Base-by-base conservation (phyloP, 1,284 basidiomycete genomes). In the Trichosporon coremiiforme region DNA sequence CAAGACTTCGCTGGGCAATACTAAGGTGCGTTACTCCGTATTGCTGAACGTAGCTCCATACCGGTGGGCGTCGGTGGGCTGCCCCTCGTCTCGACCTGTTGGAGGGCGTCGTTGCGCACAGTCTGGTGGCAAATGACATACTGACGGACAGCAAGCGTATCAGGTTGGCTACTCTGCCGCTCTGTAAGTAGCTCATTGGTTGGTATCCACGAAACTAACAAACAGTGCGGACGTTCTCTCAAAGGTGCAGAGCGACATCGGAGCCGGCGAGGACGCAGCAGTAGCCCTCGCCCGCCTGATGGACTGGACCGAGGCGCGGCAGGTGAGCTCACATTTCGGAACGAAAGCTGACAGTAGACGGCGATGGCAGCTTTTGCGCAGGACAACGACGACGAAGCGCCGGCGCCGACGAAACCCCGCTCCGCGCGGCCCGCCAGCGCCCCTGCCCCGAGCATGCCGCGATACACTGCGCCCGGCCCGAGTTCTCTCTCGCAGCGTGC, bases 261-360 rank as follows among this genome's bases (percentile, higher is more conserved):
- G 77, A 4, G 76, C 73, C 8, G 79, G 80, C 36, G 78, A 81
- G 68, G 77, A 82, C 71, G 78, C 81, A 10, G 76, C 75, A 20
- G 79, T 78, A 62, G 79, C 82, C 2, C 75, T 85, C 50, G 80
- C 78, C 1, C 70, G 84, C 10, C 72, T 84, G 57, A 84, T 85
- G 82, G 84, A 85, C 67, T 85, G 84, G 84, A 79, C 80, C 12
- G 84, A 85, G 70, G 83, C 83, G 1, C 71, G 84, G 64, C 80
- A 84, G 76, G 82, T 83, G 41, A 45, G 79, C 41, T 45, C 63
- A n/a, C 25, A 1, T 35, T 7, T 25, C 4, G 41, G 41, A 45
- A 25, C 25, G 25, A 35, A 35, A 12, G 17, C 33, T 69, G 22
- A 68, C 50, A 13, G 0, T 69, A 81, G 80, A 73, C 78, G 22